Percentiles rank a stretch among this genome's conserved stretches.
Conservation (phyloP, 345 rosid genomes). For the Eucalyptus pauciflora region DNA sequence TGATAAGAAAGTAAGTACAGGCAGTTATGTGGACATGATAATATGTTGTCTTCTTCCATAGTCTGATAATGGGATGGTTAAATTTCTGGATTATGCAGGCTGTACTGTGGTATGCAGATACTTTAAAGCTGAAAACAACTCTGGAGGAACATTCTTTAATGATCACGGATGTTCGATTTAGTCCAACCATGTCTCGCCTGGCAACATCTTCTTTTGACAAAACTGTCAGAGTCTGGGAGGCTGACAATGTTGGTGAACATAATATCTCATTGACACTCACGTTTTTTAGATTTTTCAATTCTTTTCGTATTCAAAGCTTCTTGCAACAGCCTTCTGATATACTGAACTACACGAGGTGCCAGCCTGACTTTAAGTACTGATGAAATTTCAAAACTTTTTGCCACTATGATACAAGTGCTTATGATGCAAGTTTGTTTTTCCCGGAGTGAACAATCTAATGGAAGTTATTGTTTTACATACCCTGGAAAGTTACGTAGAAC, state of each 20-base stretch:
- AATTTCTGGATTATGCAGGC: slow-evolving; percentile 38
- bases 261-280: background rate
- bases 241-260: slow-evolving; percentile 62
- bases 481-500: background rate
- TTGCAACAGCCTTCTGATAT: background rate
- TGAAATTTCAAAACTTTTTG: background rate
- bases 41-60: background rate
- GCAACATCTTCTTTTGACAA: slow-evolving; percentile 97
- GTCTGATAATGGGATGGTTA: background rate
- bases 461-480: background rate
- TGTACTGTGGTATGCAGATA: slow-evolving; percentile 73
- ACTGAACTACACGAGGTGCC: background rate
- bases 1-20: slow-evolving; percentile 71
- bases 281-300: background rate
- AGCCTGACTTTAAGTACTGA: background rate
- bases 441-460: background rate
- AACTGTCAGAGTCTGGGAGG: slow-evolving; percentile 98
- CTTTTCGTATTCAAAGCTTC: background rate
- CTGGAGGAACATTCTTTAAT: slow-evolving; percentile 75
- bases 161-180: slow-evolving; percentile 93
- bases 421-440: background rate
- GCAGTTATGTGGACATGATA: background rate
- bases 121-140: slow-evolving; percentile 55
- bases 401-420: background rate
- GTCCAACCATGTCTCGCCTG: slow-evolving; percentile 80